Percentiles rank a stretch among this genome's conserved stretches.
phyloP scores from a whole-genome alignment of 2,329 filamentous ascomycete genomes.

The Monosporascus sp. region DNA sequence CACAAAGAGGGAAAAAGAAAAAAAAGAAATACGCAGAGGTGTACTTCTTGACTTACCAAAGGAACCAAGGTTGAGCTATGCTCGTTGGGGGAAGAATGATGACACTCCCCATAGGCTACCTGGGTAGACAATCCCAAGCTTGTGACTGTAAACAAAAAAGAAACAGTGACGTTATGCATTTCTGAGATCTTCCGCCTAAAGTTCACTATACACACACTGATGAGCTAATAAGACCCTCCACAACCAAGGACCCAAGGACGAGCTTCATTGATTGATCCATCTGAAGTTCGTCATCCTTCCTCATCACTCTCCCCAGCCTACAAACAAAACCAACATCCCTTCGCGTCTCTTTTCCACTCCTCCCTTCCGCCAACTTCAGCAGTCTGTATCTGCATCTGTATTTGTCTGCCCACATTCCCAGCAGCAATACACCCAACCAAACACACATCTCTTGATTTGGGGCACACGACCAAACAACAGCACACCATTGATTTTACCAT shows the following conservation, averaged over 20 bases:
- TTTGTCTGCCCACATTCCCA: background rate
- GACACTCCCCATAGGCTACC: too few species aligned
- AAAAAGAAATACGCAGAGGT: too few species aligned
- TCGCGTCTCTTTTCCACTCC: background rate
- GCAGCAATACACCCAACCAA: background rate
- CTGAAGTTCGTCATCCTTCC: background rate
- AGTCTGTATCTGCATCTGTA: too few species aligned
- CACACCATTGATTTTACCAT: background rate
- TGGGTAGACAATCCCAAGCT: background rate
- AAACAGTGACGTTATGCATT: conserved; percentile 28
- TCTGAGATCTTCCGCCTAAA: conserved; percentile 13
- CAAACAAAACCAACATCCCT: background rate
- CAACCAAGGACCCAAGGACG: background rate
- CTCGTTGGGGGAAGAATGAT: too few species aligned
- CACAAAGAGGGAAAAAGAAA: too few species aligned
- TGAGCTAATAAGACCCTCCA: background rate
- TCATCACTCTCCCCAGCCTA: background rate
- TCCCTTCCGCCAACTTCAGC: background rate
- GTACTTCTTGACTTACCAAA: too few species aligned
- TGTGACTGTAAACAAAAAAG: conserved; percentile 17
- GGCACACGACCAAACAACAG: background rate
- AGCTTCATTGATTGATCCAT: background rate
- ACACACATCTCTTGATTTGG: background rate
- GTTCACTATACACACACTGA: conserved; percentile 10
- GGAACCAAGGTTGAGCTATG: too few species aligned